Evolutionary conservation across 495 filamentous ascomycete genomes (phyloP), one percentile per base, ranked within the genome.

Genomic region (Xylaria acuta): DNA sequence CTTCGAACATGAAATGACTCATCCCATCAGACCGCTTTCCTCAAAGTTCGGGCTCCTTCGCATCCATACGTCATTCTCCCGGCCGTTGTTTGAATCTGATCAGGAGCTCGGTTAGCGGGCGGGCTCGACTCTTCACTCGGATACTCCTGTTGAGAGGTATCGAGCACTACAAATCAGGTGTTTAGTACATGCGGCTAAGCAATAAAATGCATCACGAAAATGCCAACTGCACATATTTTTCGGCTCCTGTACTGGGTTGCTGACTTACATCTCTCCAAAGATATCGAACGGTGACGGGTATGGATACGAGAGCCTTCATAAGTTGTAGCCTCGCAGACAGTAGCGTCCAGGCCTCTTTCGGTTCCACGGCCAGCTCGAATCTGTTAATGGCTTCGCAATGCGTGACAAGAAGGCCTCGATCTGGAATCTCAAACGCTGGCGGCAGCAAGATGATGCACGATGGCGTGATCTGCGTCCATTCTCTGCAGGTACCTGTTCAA

Each of bases 381-480:
- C 7, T 27, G 27, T 5, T 8, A 25, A 32, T 56, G 16, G 27
- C 27, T 34, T 56, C 12, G 25, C 30, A 1, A 18, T 32, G 53
- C 30, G 53, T 56, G 53, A 18, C 53, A 20, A 0, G 4, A 56
- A 32, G 25, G 53, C 53, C 53, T 27, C 30, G 53, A 32, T 56
- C 58, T 9, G 0, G 25, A 32, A 64, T 34, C 36, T 64, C 27
- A 47, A 45, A 47, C 62, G n/a, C 18, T 47, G 16, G 40, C 25
- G 62, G 41, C 62, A 64, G 27, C 40, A 47, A 22, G 34, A 63
- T 43, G 60, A 27, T 27, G 62, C 41, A 27, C 22, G 22, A 63
- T 25, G 41, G 16, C 25, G 40, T 32, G 41, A 2, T 32, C 12
- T 47, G 40, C 9, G 62, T 30, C 38, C 5, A 47, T 18, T 34